Evolutionary conservation across 176 grass and related monocot species (phyloP).

Genomic region (Alopecurus myosuroides): DNA sequence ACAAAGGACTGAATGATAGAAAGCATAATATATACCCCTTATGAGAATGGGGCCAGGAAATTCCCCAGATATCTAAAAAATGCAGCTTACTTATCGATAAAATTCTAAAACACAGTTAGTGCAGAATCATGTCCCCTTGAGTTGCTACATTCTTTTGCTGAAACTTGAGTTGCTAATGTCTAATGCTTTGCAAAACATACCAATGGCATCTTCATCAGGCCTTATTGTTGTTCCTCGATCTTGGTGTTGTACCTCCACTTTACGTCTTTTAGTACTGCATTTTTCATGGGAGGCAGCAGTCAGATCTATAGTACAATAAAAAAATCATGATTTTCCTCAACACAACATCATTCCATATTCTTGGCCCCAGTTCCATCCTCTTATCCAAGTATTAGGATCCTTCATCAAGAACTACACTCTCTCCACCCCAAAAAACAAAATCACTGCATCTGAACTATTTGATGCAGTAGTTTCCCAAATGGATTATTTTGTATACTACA

Average conservation of each 20-base stretch:
- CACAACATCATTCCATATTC: not conserved
- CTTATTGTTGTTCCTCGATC: constrained; percentile 18
- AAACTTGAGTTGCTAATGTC: not conserved
- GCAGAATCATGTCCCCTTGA: not conserved
- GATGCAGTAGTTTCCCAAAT: not conserved
- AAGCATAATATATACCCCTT: not conserved
- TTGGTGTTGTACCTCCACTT: constrained; percentile 32
- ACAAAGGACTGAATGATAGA: not conserved
- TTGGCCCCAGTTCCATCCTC: not conserved
- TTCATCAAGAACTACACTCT: not conserved
- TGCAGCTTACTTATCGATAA: not conserved
- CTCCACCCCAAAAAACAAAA: not conserved
- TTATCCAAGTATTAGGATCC: not conserved
- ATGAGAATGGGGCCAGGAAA: not conserved
- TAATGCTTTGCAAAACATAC: constrained; percentile 31
- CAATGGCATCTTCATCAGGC: constrained; percentile 17
- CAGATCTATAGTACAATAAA: constrained; percentile 17
- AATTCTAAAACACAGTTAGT: not conserved
- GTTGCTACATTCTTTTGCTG: not conserved
- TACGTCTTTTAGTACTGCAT: constrained; percentile 50
- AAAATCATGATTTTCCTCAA: not conserved
- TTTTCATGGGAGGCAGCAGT: constrained; percentile 22
- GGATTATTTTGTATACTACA: not conserved
- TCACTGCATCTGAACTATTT: not conserved
- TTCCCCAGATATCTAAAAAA: not conserved